These are phyloP conservation scores for Hortaea sp. DNA, from an alignment of 2,329 filamentous ascomycete genomes.

Conservation along the genomic window DNA sequence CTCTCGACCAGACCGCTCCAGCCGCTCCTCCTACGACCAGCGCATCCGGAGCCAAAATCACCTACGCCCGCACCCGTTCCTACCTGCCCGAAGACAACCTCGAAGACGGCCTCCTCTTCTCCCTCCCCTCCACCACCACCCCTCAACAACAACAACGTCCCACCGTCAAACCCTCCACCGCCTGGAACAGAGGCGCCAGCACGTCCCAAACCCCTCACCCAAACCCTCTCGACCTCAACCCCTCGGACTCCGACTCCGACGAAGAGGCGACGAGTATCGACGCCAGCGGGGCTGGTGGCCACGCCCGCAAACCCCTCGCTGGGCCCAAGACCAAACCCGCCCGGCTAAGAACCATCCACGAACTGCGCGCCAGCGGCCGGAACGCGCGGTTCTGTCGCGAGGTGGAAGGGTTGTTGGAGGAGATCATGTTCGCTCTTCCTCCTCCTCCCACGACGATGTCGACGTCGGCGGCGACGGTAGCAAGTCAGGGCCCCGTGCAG, in stretches of 20 bases:
- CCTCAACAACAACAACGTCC: slow-evolving; percentile 12
- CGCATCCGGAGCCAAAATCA: slow-evolving; percentile 36
- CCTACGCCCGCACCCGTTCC: slow-evolving; percentile 50
- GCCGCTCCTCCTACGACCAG: not conserved
- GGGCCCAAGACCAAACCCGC: no score
- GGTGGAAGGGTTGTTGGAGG: slow-evolving; percentile 47
- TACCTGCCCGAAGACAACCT: slow-evolving; percentile 45
- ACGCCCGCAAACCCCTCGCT: no score
- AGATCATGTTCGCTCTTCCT: slow-evolving; percentile 17
- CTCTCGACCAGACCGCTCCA: no score
- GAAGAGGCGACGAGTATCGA: slow-evolving; percentile 40
- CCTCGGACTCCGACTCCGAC: slow-evolving; percentile 21
- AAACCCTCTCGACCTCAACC: not conserved
- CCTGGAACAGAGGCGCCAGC: slow-evolving; percentile 2
- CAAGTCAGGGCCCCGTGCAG: no score
- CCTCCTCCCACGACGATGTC: no score
- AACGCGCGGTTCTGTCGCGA: slow-evolving; percentile 48
- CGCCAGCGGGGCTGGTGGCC: slow-evolving; percentile 30
- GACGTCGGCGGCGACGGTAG: no score
- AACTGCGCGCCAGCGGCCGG: slow-evolving; percentile 49
- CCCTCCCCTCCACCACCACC: slow-evolving; percentile 19
- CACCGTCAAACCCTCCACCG: slow-evolving; percentile 1
- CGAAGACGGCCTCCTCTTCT: slow-evolving; percentile 26
- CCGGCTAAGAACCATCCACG: slow-evolving; percentile 45
- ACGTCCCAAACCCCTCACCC: no score